These are phyloP conservation scores for Imleria badia DNA, from an alignment of 768 basidiomycete species.

Conservation along the genomic window DNA sequence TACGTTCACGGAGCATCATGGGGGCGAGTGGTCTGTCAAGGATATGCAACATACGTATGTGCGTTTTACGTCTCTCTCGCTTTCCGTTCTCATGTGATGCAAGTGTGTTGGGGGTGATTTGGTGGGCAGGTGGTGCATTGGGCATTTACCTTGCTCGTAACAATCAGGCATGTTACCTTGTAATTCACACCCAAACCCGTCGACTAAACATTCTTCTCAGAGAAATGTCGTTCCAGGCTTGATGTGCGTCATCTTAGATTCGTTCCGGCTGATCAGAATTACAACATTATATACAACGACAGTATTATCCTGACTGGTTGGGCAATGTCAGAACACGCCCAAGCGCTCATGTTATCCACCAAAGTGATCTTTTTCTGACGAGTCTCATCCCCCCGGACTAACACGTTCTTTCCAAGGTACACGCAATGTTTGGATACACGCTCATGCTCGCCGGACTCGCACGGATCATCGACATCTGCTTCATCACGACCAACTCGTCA, in stretches of 20 bases:
- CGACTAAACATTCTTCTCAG: constrained; percentile 30
- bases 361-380: constrained; percentile 44
- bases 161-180: constrained; percentile 54
- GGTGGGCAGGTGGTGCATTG: constrained; percentile 92
- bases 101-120: constrained; percentile 53
- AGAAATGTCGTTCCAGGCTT: constrained; percentile 79
- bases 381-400: not conserved
- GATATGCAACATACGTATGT: constrained; percentile 94
- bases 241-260: constrained; percentile 52
- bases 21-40: constrained; percentile 79
- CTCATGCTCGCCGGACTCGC: constrained; percentile 81
- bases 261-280: not conserved
- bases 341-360: constrained; percentile 81
- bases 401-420: constrained; percentile 50
- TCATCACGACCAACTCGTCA: constrained; percentile 49
- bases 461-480: constrained; percentile 83
- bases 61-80: not conserved
- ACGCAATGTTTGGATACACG: constrained; percentile 79
- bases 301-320: constrained; percentile 91
- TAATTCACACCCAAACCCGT: not conserved
- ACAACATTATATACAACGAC: not conserved
- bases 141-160: constrained; percentile 81
- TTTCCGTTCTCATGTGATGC: constrained; percentile 1
- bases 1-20: constrained; percentile 90
- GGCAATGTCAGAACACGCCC: constrained; percentile 90